phyloP scores from a whole-genome alignment of 768 basidiomycete genomes.

The Cystofilobasidium macerans region DNA sequence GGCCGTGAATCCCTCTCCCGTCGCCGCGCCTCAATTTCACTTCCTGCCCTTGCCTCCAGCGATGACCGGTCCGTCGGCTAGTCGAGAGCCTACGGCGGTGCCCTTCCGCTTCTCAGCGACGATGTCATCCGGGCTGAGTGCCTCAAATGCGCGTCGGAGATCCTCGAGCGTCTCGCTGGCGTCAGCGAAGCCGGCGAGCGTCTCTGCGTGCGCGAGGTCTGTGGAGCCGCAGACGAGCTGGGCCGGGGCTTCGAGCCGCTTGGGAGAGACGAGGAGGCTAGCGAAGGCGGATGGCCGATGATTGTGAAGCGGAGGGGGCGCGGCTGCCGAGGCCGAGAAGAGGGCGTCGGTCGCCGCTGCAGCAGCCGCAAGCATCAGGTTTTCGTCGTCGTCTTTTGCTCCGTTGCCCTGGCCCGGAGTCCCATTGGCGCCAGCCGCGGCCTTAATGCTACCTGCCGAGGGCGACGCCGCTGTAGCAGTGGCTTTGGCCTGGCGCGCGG shows the following conservation, averaged over 20 bases:
- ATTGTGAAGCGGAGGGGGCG: neutral
- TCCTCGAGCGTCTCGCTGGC: neutral
- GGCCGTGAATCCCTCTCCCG: no score
- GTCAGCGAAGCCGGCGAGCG: constrained; percentile 3
- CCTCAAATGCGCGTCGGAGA: constrained; percentile 52
- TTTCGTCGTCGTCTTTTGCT: no score
- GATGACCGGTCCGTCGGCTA: neutral
- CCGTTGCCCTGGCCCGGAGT: no score
- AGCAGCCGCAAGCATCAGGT: neutral
- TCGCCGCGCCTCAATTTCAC: no score
- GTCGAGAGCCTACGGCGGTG: constrained; percentile 39
- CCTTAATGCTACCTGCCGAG: constrained; percentile 12
- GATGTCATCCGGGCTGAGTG: constrained; percentile 83
- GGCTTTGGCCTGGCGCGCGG: constrained; percentile 19
- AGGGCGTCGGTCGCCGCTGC: neutral
- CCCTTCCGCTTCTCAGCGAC: constrained; percentile 69
- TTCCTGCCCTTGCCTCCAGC: neutral
- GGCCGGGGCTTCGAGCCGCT: neutral
- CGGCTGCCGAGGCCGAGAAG: neutral
- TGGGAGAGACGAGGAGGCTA: constrained; percentile 30
- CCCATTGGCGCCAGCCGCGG: constrained; percentile 23
- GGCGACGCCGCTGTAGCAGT: neutral
- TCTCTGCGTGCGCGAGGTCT: constrained; percentile 1
- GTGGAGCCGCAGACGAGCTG: neutral
- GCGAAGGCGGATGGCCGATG: constrained; percentile 29